Base-by-base conservation (phyloP, 2,329 filamentous ascomycete species). In the Thelonectria olida region DNA sequence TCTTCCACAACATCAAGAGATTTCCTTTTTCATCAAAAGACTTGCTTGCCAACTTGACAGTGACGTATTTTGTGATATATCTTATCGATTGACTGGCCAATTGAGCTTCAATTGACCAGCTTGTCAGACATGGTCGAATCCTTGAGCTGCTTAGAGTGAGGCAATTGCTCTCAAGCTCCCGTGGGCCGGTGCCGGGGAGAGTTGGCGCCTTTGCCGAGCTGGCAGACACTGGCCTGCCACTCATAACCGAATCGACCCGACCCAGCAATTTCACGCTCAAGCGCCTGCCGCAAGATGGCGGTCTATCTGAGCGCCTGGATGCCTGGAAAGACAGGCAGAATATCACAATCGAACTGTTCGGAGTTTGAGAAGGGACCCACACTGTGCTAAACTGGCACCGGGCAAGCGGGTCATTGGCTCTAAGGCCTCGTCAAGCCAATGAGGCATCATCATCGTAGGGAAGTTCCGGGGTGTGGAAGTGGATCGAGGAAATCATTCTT, bases 1-100 rank as follows among this genome's bases (percentile, higher is more conserved):
- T 74, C 72, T 74, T 74, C 71, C 70, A 71, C 66, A 70, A 61
- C 62, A 73, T 60, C 67, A 72, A 73, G 69, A 72, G 60, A 70
- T 70, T 75, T 71, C 66, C 62, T 71, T 72, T 65, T 71, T 65
- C 60, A 60, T 56, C 25, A 55, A 44, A 39, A 51, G 52, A 52
- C 28, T 23, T 53, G 42, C 48, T 47, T 42, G 39, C 54, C 50
- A 48, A 31, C 50, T 59, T 36, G 49, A 61, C 27, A 54, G 52
- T 61, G 56, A 62, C 42, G 39, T 41, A 12, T 42, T 39, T 23
- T 22, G 20, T 23, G 17, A 25, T 7, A 28, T 23, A 39, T 62
- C 44, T 53, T 54, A 62, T 59, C 41, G 45, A 61, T 56, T 65
- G 59, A 65, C 19, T 34, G 47, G 47, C 64, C 63, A 69, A 70